Percentiles rank a stretch among this genome's conserved stretches.
These are phyloP conservation scores for Bipolaris bicolor DNA, from an alignment of 2,329 filamentous ascomycete genomes.

Conservation along the genomic window DNA sequence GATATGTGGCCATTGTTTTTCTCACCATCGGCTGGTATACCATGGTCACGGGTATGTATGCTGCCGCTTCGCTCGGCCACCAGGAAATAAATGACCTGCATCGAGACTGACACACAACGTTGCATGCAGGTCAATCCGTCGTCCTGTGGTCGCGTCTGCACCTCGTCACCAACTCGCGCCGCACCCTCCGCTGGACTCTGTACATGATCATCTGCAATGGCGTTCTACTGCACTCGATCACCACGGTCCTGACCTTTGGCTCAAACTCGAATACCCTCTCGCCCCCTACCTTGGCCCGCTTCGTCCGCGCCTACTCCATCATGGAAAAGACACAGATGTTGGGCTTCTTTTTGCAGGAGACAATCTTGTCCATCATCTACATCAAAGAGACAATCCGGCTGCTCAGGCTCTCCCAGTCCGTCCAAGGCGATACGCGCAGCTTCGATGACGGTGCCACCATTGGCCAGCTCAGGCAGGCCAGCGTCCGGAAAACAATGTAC, in stretches of 20 bases:
- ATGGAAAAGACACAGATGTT: constrained; percentile 56
- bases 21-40: constrained; percentile 62
- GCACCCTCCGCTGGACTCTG: constrained; percentile 57
- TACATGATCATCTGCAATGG: constrained; percentile 64
- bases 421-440: constrained; percentile 36
- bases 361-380: constrained; percentile 54
- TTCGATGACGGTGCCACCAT: constrained; percentile 28
- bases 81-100: neutral
- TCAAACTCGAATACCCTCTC: constrained; percentile 50
- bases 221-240: constrained; percentile 60
- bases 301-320: constrained; percentile 48
- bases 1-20: constrained; percentile 52
- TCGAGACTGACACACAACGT: neutral
- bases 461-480: constrained; percentile 27
- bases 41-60: constrained; percentile 59
- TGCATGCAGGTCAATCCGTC: constrained; percentile 58
- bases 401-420: constrained; percentile 40
- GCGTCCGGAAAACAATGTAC: constrained; percentile 42
- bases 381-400: constrained; percentile 60
- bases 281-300: constrained; percentile 28
- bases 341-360: constrained; percentile 52
- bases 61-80: neutral
- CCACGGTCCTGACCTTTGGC: constrained; percentile 62
- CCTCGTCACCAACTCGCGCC: constrained; percentile 60
- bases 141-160: constrained; percentile 69